Evolutionary conservation across 768 basidiomycete genomes (phyloP).

Genomic region (Boletus reticulatus): DNA sequence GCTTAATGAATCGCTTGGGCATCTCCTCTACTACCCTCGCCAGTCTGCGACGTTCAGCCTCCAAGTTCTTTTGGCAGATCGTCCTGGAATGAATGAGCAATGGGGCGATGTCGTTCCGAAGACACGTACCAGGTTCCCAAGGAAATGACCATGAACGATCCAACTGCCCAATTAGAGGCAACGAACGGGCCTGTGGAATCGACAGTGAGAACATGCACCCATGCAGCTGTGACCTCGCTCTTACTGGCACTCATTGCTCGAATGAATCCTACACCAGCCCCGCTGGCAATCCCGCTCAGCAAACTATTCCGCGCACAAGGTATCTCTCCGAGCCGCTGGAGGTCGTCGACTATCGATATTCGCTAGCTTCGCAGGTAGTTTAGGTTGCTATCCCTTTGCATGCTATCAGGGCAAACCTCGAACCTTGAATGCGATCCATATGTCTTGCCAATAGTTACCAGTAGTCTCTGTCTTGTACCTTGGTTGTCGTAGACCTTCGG

Average conservation of each 20-base stretch:
- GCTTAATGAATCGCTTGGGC: conserved; percentile 52
- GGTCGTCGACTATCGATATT: conserved; percentile 48
- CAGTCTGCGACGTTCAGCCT: conserved; percentile 53
- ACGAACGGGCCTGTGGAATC: conserved; percentile 46
- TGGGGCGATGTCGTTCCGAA: not conserved
- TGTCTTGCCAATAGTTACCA: conserved; percentile 32
- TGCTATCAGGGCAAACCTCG: not conserved
- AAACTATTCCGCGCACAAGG: conserved; percentile 78
- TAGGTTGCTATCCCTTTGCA: not conserved
- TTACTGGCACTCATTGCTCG: conserved; percentile 63
- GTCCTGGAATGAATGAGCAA: conserved; percentile 43
- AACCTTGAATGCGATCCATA: conserved; percentile 32
- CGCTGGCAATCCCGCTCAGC: conserved; percentile 76
- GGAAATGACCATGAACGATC: conserved; percentile 67
- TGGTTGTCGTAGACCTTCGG: conserved; percentile 18
- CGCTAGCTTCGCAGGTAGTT: conserved; percentile 40
- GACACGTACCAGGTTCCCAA: conserved; percentile 63
- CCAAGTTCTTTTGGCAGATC: conserved; percentile 56
- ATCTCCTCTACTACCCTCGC: conserved; percentile 58
- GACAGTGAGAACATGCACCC: conserved; percentile 5
- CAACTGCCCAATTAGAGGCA: conserved; percentile 79
- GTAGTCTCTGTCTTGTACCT: conserved; percentile 31
- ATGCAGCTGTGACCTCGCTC: conserved; percentile 23
- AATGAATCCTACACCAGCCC: conserved; percentile 72
- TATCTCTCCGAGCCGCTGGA: conserved; percentile 60